A percentile compares a stretch with the other conserved stretches of the same genome.
Conservation (phyloP, 1,139 yeast genomes). For the Suhomyces wounanorum region DNA sequence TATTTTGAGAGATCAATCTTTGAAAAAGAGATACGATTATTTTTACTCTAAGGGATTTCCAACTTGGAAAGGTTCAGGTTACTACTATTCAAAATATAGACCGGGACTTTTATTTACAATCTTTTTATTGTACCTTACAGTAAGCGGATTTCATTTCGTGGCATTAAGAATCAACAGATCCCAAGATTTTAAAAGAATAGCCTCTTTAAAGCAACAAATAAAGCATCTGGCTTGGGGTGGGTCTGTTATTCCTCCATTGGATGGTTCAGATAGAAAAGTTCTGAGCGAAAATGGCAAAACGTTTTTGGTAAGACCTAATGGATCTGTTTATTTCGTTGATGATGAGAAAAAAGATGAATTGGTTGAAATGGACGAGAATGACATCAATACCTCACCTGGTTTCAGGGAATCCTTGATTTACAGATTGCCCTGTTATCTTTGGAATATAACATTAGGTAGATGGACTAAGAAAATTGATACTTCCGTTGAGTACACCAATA, state of each 20-base stretch:
- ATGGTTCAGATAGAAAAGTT: constrained; percentile 48
- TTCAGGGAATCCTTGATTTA: constrained; percentile 59
- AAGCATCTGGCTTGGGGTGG: constrained; percentile 63
- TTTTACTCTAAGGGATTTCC: constrained; percentile 88
- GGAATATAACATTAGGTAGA: constrained; percentile 51
- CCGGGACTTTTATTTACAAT: constrained; percentile 62
- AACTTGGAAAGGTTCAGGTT: constrained; percentile 60
- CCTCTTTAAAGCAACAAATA: constrained; percentile 50
- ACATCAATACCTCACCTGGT: constrained; percentile 40
- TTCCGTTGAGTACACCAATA: constrained; percentile 24
- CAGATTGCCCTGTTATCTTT: constrained; percentile 44
- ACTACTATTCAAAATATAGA: constrained; percentile 54
- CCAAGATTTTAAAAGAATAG: constrained; percentile 65
- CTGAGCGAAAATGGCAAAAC: constrained; percentile 50
- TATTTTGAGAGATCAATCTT: constrained; percentile 62
- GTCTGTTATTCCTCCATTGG: constrained; percentile 49
- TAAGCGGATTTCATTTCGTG: constrained; percentile 61
- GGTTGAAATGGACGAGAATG: constrained; percentile 39
- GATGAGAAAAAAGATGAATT: constrained; percentile 45
- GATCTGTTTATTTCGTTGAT: constrained; percentile 66
- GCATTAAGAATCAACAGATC: constrained; percentile 55
- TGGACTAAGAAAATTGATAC: constrained; percentile 29
- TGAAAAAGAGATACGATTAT: constrained; percentile 79
- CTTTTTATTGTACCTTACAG: constrained; percentile 48
- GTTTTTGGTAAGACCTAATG: constrained; percentile 67